Base-by-base conservation (phyloP, 2,329 filamentous ascomycete species). In the Paracoccidioides lutzii region DNA sequence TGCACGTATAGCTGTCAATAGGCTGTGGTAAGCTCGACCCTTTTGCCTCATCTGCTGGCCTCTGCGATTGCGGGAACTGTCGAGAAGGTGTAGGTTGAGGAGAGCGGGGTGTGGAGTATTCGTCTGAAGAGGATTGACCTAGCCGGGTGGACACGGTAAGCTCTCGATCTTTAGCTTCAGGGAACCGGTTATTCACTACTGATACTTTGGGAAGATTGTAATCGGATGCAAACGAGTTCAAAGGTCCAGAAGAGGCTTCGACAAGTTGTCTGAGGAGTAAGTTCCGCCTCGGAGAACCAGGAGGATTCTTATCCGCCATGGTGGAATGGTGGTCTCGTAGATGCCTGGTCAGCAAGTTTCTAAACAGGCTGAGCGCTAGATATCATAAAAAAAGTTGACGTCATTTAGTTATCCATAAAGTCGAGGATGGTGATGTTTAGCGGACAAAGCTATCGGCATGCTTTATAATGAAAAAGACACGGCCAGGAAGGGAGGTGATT, bases 1-100 rank as follows among this genome's bases (percentile, higher is more conserved):
- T 74, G 57, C 70, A 67, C n/a, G 68, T 67, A 9, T 65, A 68
- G 10, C 70, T 74, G 61, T 77, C 75, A 43, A 73, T 66, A 5
- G 73, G 74, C 57, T 76, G 69, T 35, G 69, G 65, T 41, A 72
- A 61, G 57, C 71, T 70, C 56, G 67, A 68, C 49, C 67, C 65
- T 30, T 44, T 45, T 35, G 8, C 40, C 22, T 22, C n/a, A 12
- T 45, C 30, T n/a, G 46, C 12, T 12, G 52, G 14, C 22, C 48
- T 46, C 15, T 38, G 45, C 22, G 46, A 33, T 22, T 55, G 54
- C 41, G 46, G 54, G 32, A 55, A n/a, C 45, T 45, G 30, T 30
- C 32, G 42, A 42, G 41, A 7, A 14, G 40, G 14, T 32, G 52
- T 30, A 53, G n/a, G 42, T 32, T 45, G 52, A 12, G 40, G 22